Conservation (phyloP, 805 yeast species). For the Metschnikowia matae region DNA sequence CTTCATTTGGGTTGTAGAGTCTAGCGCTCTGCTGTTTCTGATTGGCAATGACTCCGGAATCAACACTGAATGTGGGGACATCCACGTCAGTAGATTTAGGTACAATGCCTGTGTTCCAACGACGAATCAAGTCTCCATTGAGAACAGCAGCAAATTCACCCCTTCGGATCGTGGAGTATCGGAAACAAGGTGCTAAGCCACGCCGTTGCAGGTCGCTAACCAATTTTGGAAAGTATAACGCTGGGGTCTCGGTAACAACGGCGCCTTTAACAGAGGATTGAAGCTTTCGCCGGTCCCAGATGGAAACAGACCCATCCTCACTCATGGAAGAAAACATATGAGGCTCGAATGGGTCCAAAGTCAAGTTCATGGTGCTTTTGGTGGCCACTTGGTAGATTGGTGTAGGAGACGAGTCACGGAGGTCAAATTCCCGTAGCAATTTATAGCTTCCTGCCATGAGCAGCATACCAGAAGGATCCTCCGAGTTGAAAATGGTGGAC, state of each 20-base stretch:
- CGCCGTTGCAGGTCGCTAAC: conserved; percentile 55
- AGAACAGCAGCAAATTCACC: conserved; percentile 79
- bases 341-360: conserved; percentile 63
- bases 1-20: conserved; percentile 40
- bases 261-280: conserved; percentile 18
- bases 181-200: conserved; percentile 59
- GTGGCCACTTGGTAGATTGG: conserved; percentile 75
- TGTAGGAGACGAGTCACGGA: conserved; percentile 46
- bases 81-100: conserved; percentile 25
- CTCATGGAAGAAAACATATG: conserved; percentile 69
- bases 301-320: conserved; percentile 79
- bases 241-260: conserved; percentile 47
- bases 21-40: conserved; percentile 36
- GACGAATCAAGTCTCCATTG: conserved; percentile 69
- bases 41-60: conserved; percentile 12
- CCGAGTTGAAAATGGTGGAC: conserved; percentile 54
- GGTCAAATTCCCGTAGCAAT: conserved; percentile 71
- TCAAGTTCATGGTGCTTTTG: conserved; percentile 62
- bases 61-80: conserved; percentile 12
- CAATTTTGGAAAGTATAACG: conserved; percentile 56
- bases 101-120: conserved; percentile 72
- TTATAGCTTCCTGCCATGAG: conserved; percentile 75
- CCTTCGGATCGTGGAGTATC: conserved; percentile 59
- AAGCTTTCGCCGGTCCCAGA: conserved; percentile 75
- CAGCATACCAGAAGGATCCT: conserved; percentile 17